Conservation (phyloP, 305 asterid species). For the Withania somnifera region DNA sequence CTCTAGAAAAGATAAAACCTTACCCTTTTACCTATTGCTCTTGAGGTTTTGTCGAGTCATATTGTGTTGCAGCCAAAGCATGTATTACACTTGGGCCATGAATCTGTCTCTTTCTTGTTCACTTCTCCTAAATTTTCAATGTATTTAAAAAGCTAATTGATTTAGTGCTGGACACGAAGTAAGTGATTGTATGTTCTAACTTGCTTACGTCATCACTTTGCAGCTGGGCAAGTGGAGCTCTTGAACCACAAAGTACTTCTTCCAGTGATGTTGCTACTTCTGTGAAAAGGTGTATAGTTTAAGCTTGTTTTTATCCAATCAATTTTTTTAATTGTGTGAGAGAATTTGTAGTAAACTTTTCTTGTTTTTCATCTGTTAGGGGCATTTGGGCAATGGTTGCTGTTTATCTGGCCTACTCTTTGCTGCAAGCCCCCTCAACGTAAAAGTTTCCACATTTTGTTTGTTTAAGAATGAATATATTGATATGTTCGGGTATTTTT, state of each 20-base stretch:
- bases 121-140: not conserved
- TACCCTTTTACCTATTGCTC: not conserved
- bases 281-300: slow-evolving; percentile 61
- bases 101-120: not conserved
- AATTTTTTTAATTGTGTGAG: not conserved
- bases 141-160: not conserved
- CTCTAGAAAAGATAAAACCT: not conserved
- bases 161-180: not conserved
- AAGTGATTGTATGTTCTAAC: not conserved
- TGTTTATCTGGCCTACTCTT: slow-evolving; percentile 86
- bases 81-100: not conserved
- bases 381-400: slow-evolving; percentile 96
- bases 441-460: slow-evolving; percentile 23
- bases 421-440: slow-evolving; percentile 98
- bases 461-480: not conserved
- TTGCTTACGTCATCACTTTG: not conserved
- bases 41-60: not conserved
- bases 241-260: slow-evolving; percentile 61
- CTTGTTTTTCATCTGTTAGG: slow-evolving; percentile 34
- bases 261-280: slow-evolving; percentile 45
- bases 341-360: not conserved
- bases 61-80: not conserved
- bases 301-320: not conserved
- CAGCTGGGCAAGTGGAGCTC: slow-evolving; percentile 99
- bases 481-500: not conserved